Evolutionary conservation across 208 protist genomes (phyloP), one percentile per base, ranked within the genome.

Genomic region (Spongospora subterranea): DNA sequence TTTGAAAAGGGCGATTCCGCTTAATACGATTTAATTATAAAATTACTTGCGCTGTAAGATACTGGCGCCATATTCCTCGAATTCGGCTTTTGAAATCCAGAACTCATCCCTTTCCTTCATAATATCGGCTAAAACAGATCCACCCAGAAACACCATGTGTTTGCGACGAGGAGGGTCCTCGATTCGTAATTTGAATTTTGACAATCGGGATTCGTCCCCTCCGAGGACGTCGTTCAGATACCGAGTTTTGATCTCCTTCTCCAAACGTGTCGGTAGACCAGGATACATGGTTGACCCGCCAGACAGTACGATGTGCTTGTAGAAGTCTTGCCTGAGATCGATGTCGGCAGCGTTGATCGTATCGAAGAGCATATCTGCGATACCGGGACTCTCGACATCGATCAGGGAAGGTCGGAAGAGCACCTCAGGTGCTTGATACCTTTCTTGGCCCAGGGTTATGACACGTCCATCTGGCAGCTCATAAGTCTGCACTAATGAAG

Each of bases 211-310:
- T 46, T 91, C 92, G 92, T 98, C 95, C 40, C 88, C 97, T 76
- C 97, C 96, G 20, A 97, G 89, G 32, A 98, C 95, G n/a, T 97
- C 93, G 38, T 96, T 93, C 11, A 98, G 89, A 95, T 98, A 98
- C 0, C 96, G 91, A 20, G 91, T 76, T 66, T 96, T 95, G 89
- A 99, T 96, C 90, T 99, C 98, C 64, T 96, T 96, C 92, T 98
- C 96, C 0, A 99, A 93, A 0, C 98, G 95, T 1, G 92, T 97
- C 64, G 97, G 97, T 32, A 99, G 94, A 53, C 98, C 98, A 1
- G 98, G 97, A 77, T 98, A 98, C 97, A 99, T 98, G 45, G 97
- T 98, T 0, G 97, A 96, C 88, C 98, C 98, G 46, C 98, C 98
- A 40, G 97, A 98, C 0, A 99, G 95, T n/a, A 99, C 96, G 91